These are phyloP conservation scores for Striga asiatica DNA, from an alignment of 257 asterid genomes.

Conservation along the genomic window DNA sequence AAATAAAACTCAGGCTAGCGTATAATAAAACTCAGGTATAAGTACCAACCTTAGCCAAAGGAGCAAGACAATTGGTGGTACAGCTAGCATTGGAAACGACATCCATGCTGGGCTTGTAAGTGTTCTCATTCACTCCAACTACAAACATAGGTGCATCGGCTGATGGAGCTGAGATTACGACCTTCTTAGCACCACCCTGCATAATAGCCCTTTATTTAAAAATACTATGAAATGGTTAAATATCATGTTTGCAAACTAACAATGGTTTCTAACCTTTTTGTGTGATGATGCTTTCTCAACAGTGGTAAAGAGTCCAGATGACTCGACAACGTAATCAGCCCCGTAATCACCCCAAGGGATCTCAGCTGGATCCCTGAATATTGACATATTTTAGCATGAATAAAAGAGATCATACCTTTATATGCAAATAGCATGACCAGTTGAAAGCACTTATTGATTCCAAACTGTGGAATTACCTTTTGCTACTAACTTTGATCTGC, in stretches of 20 bases:
- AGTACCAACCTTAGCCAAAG: slow-evolving; percentile 83
- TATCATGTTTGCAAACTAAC: neutral
- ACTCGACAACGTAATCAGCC: slow-evolving; percentile 82
- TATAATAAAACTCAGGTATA: slow-evolving; percentile 4
- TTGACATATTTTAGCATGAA: slow-evolving; percentile 16
- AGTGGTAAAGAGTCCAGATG: slow-evolving; percentile 86
- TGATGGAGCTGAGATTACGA: slow-evolving; percentile 96
- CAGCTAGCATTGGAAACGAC: slow-evolving; percentile 98
- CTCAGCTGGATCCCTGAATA: no score
- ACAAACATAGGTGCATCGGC: slow-evolving; percentile 99
- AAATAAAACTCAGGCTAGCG: no score
- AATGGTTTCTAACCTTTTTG: slow-evolving; percentile 50
- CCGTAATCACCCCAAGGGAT: slow-evolving; percentile 97
- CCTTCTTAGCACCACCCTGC: slow-evolving; percentile 98
- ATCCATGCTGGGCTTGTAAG: slow-evolving; percentile 85
- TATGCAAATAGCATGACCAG: neutral
- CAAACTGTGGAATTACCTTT: slow-evolving; percentile 40
- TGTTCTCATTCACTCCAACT: slow-evolving; percentile 86
- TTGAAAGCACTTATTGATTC: neutral
- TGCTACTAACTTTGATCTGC: slow-evolving; percentile 57
- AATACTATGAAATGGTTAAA: slow-evolving; percentile 5
- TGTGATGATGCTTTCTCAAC: slow-evolving; percentile 80
- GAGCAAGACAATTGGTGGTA: slow-evolving; percentile 99
- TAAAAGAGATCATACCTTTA: neutral
- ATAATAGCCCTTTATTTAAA: slow-evolving; percentile 17